These are phyloP conservation scores for Corylus americana DNA, from an alignment of 306 rosid species.

Conservation along the genomic window DNA sequence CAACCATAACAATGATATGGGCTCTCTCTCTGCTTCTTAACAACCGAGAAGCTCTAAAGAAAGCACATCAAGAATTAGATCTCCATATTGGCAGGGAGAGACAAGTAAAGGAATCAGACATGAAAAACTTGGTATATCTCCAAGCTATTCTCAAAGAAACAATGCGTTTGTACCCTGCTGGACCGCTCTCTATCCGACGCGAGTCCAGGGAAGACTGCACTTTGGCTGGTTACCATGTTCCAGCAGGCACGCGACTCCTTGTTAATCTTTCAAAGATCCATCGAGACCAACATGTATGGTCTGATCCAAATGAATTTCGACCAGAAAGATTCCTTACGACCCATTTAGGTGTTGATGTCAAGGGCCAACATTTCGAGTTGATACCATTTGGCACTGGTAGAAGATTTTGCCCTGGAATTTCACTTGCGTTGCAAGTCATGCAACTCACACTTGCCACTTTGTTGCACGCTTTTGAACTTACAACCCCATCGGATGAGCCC, in stretches of 20 bases:
- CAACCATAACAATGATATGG: conserved; percentile 49
- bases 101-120: conserved; percentile 43
- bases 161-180: conserved; percentile 46
- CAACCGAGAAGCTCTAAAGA: conserved; percentile 27
- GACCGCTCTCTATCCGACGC: conserved; percentile 37
- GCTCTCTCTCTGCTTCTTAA: conserved; percentile 38
- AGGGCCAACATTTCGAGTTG: conserved; percentile 46
- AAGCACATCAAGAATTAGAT: conserved; percentile 50
- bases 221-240: conserved; percentile 36
- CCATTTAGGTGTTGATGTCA: conserved; percentile 45
- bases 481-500: conserved; percentile 2
- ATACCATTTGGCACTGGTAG: conserved; percentile 64
- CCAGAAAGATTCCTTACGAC: conserved; percentile 55
- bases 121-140: conserved; percentile 43
- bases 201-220: conserved; percentile 44
- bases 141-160: conserved; percentile 57
- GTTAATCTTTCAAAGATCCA: conserved; percentile 54
- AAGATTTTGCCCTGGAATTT: conserved; percentile 50
- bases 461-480: conserved; percentile 49
- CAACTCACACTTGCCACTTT: conserved; percentile 40
- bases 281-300: conserved; percentile 43
- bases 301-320: conserved; percentile 45
- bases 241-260: conserved; percentile 41
- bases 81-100: conserved; percentile 46
- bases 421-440: conserved; percentile 41